These are phyloP conservation scores for Jimgerdemannia lactiflua DNA, from an alignment of 192 early-diverging fungal species.

Conservation along the genomic window DNA sequence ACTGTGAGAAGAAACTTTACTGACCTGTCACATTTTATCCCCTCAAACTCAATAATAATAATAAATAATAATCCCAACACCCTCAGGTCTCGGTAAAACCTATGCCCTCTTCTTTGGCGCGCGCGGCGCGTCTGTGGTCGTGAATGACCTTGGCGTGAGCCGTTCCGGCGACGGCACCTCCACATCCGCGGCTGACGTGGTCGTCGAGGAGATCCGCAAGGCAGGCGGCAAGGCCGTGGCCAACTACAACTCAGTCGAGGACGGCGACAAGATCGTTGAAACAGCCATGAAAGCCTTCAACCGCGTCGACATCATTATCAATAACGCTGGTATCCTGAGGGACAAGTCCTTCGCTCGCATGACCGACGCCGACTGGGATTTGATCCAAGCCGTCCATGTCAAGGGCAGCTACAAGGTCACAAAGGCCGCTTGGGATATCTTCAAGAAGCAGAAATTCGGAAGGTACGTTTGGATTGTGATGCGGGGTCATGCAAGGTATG, in stretches of 20 bases:
- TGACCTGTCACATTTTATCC: no score
- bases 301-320: constrained; percentile 92
- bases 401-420: constrained; percentile 94
- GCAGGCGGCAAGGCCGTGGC: constrained; percentile 93
- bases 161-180: constrained; percentile 75
- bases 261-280: constrained; percentile 97
- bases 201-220: constrained; percentile 89
- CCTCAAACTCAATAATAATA: not conserved
- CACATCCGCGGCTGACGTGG: constrained; percentile 84
- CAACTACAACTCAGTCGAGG: constrained; percentile 96
- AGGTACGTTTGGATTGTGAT: constrained; percentile 26
- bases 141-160: constrained; percentile 91
- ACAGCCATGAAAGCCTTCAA: constrained; percentile 96
- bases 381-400: constrained; percentile 90
- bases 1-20: not conserved
- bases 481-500: not conserved
- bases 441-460: constrained; percentile 95
- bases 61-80: not conserved
- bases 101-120: constrained; percentile 91
- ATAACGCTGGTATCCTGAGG: constrained; percentile 98
- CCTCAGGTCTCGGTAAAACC: constrained; percentile 69
- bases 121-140: constrained; percentile 91
- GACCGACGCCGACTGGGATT: constrained; percentile 98
- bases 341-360: constrained; percentile 97
- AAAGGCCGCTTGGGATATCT: constrained; percentile 95